These are phyloP conservation scores for Plasmodium berghei DNA, from an alignment of 169 alveolate genomes.

Conservation along the genomic window DNA sequence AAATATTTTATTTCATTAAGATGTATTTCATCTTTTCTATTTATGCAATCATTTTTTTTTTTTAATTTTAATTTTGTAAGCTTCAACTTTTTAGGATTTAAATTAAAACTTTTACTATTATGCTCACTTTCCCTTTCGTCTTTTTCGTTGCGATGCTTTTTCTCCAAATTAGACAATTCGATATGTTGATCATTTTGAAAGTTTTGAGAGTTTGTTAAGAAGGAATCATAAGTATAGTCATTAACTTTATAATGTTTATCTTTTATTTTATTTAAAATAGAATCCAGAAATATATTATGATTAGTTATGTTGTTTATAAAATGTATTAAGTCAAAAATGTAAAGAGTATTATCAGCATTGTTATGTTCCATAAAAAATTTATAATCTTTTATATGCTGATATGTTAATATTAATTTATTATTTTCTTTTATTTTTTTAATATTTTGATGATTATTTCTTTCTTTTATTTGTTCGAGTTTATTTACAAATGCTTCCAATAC, in stretches of 20 bases:
- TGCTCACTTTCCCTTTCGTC: no score
- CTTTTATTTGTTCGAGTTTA: constrained; percentile 2
- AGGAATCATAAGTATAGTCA: no score
- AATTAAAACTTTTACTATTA: not conserved
- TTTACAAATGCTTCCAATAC: constrained; percentile 43
- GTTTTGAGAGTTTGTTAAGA: no score
- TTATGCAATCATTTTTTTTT: not conserved
- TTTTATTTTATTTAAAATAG: no score
- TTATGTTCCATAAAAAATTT: constrained; percentile 27
- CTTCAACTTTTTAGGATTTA: not conserved
- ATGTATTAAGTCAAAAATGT: constrained; percentile 44
- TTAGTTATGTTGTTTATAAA: constrained; percentile 26
- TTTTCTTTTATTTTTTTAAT: not conserved
- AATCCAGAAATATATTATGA: no score
- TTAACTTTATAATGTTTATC: no score
- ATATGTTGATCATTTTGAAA: no score
- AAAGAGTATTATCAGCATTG: not conserved
- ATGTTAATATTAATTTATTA: constrained; percentile 13
- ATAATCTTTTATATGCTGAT: not conserved
- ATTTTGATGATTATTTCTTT: not conserved
- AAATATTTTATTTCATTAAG: constrained; percentile 39
- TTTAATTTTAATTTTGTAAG: not conserved
- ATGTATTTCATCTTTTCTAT: constrained; percentile 1
- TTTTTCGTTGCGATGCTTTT: no score
- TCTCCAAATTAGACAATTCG: no score